Base-by-base conservation (phyloP, 169 alveolate genomes). In the Fabrea salina region DNA sequence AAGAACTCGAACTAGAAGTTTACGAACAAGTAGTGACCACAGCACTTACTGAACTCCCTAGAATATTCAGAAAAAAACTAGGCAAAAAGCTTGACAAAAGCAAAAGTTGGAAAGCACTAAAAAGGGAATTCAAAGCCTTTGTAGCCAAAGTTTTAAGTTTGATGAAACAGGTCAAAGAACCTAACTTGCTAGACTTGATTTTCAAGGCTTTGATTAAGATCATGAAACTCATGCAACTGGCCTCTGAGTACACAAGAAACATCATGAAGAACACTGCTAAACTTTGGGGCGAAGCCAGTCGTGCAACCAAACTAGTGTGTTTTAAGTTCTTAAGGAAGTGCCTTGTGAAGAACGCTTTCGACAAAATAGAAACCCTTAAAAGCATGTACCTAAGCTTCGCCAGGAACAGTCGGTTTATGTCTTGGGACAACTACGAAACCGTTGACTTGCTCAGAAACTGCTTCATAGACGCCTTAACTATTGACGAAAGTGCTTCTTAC, bases 361-460 rank as follows among this genome's bases (percentile, higher is more conserved):
- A 70, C 0, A 70, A 70, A 70, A 37, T 70, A 30, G 79, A 44
- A 27, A 27, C 25, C 32, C 39, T 70, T 25, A 70, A 47, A 5
- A 16, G 19, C 4, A n/a, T 70, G 13, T 50, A 47, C 6, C 11
- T 22, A 41, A 13, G 30, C 40, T 70, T 25, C 49, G 44, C 70
- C 37, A 70, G 49, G 32, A 70, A 70, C 44, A 25, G 50, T 16
- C 41, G 49, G 32, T 70, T 70, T 47, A 50, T 70, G 66, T 22
- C 61, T 30, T 70, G 79, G 68, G 19, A n/a, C 25, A 70, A 50
- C 8, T 70, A 47, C 49, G 39, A 22, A 37, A 35, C 22, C 2
- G 32, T 47, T 25, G 79, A 70, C 4, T n/a, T 37, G 16, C 41
- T 70, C 67, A 43, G 79, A 47, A 47, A 50, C 25, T 70, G 79